Evolutionary conservation across 768 basidiomycete species (phyloP).

Genomic region (Lyophyllum atratum): DNA sequence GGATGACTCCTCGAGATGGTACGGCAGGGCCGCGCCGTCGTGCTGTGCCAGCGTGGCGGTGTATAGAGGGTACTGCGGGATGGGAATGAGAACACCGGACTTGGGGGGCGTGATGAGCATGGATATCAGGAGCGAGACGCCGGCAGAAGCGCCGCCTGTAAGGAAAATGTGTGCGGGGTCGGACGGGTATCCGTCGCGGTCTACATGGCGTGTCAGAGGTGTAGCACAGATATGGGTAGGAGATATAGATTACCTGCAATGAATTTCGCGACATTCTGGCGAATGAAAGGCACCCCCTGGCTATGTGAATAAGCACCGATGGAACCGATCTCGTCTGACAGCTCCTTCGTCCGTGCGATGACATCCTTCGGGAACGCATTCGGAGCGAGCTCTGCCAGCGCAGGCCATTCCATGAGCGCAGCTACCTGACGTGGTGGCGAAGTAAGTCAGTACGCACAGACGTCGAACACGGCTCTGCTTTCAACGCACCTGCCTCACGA

Average conservation of each 20-base stretch:
- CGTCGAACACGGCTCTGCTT: background rate
- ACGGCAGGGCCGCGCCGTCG: conserved; percentile 80
- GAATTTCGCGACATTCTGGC: conserved; percentile 86
- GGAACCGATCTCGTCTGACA: conserved; percentile 86
- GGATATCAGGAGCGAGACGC: conserved; percentile 85
- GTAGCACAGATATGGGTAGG: background rate
- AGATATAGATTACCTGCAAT: conserved; percentile 64
- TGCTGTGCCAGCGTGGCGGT: conserved; percentile 91
- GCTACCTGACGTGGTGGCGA: conserved; percentile 61
- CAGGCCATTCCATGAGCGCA: conserved; percentile 90
- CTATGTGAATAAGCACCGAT: conserved; percentile 96
- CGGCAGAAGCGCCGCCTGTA: conserved; percentile 91
- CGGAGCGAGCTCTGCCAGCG: conserved; percentile 73
- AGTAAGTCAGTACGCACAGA: conserved; percentile 6
- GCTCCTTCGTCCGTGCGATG: conserved; percentile 75
- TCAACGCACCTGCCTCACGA: conserved; percentile 77
- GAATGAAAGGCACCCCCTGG: conserved; percentile 88
- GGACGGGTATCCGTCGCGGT: conserved; percentile 87
- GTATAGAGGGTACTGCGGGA: conserved; percentile 98
- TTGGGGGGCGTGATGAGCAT: conserved; percentile 71
- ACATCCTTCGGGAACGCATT: conserved; percentile 85
- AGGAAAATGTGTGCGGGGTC: conserved; percentile 89
- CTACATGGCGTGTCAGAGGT: conserved; percentile 38
- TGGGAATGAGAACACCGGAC: conserved; percentile 89
- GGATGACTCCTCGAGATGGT: conserved; percentile 81